Evolutionary conservation across 441 rosid species (phyloP).

Genomic region (Jatropha podagrica): DNA sequence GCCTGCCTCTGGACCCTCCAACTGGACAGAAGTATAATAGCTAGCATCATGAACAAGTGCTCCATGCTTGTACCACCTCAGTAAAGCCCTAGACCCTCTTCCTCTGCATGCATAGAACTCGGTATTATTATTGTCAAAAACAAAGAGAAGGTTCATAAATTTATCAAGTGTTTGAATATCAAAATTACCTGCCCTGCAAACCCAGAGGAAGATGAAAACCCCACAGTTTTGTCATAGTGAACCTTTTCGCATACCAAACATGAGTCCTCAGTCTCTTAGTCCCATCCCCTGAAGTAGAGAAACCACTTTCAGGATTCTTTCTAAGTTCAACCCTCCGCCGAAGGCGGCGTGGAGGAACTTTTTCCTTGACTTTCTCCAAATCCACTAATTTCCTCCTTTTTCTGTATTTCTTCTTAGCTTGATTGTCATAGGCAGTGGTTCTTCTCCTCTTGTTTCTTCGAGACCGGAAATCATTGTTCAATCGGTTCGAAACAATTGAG

Average conservation of each 20-base stretch:
- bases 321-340: constrained; percentile 66
- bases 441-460: constrained; percentile 80
- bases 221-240: constrained; percentile 83
- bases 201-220: constrained; percentile 88
- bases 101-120: constrained; percentile 47
- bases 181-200: constrained; percentile 72
- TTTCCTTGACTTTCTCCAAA: constrained; percentile 25
- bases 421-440: constrained; percentile 60
- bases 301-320: constrained; percentile 51
- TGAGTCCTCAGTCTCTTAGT: constrained; percentile 87
- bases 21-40: constrained; percentile 67
- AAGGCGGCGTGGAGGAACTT: constrained; percentile 51
- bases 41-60: constrained; percentile 88
- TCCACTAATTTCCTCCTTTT: constrained; percentile 44
- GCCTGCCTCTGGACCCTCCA: constrained; percentile 93
- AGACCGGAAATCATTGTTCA: constrained; percentile 62
- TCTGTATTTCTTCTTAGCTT: constrained; percentile 44
- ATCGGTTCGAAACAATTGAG: constrained; percentile 51
- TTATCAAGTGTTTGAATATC: not conserved
- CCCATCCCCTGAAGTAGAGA: constrained; percentile 69
- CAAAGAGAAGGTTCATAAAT: not conserved
- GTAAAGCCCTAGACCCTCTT: constrained; percentile 63
- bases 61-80: constrained; percentile 60
- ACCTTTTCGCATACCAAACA: constrained; percentile 94
- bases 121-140: not conserved